Evolutionary conservation across 2,329 filamentous ascomycete genomes (phyloP), one percentile per base, ranked within the genome.

Genomic region (Didymella glomerata): DNA sequence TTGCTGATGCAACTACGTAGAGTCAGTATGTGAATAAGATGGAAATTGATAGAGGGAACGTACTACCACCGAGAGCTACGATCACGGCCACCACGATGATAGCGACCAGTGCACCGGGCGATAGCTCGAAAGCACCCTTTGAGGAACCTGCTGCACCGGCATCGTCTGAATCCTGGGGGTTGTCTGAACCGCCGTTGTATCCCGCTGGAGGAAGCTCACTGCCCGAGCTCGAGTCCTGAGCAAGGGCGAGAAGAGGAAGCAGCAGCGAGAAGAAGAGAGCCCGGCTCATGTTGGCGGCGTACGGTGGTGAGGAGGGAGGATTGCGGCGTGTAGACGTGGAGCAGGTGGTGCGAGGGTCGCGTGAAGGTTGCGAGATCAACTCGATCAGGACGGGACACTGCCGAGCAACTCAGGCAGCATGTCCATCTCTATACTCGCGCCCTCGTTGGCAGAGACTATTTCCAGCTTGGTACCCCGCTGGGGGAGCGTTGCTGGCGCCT

Each of bases 41-140:
- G 10, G 9, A 9, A 18, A 9, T 27, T 20, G 36, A 11, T 40
- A 4, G 20, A 32, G 38, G 8, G 20, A 6, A 77, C 86, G 73
- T 81, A 93, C 91, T 85, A 76, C 90, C 90, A 58, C 90, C 74
- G 10, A 74, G 57, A 1, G 75, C 79, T 18, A 93, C 80, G 34
- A 87, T 84, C 9, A 91, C 86, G 10, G 86, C 85, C 5, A 92
- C 90, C 3, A 92, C 85, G 13, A 92, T 87, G 66, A 95, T 92
- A 47, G 90, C 90, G 57, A 91, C 83, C 68, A 93, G 80, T 14
- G 85, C 91, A 20, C 88, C 89, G 36, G 82, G 86, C 2, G 89
- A 91, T 22, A 95, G 78, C 36, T 81, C 81, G 65, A 90, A 83
- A 16, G 84, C 85, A 6, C 85, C 84, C 22, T 82, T 82, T 61